Conservation (phyloP, 1,284 basidiomycete genomes). For the Pisolithus thermaeus region DNA sequence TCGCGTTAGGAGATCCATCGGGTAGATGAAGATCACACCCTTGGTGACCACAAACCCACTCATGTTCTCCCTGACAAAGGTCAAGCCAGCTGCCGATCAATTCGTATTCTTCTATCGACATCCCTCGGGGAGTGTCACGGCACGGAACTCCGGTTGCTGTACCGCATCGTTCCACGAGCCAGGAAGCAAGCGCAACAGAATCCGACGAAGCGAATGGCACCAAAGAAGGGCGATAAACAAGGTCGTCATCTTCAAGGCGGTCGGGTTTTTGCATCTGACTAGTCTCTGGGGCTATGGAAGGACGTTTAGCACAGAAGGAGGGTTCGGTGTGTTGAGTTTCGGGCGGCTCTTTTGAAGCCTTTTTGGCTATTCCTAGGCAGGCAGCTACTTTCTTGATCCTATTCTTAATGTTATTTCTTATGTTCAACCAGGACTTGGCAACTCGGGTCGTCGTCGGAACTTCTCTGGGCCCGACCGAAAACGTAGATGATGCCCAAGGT, state of each 20-base stretch:
- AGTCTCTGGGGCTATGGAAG: not conserved
- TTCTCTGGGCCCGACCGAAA: constrained; percentile 14
- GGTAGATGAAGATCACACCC: constrained; percentile 26
- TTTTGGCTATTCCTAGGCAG: constrained; percentile 14
- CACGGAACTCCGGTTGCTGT: constrained; percentile 16
- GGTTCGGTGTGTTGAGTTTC: constrained; percentile 9
- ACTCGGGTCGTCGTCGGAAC: constrained; percentile 19
- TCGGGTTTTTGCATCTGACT: not conserved
- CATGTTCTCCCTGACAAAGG: constrained; percentile 13
- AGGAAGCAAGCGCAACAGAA: constrained; percentile 31
- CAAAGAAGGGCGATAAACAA: constrained; percentile 14
- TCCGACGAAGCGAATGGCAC: constrained; percentile 29
- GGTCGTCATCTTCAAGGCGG: not conserved
- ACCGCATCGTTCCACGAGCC: constrained; percentile 33
- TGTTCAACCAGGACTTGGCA: constrained; percentile 27
- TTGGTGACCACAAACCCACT: constrained; percentile 24
- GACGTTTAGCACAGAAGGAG: constrained; percentile 7
- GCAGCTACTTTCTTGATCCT: constrained; percentile 18
- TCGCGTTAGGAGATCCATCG: constrained; percentile 17
- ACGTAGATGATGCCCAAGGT: constrained; percentile 25
- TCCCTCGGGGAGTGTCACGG: constrained; percentile 18
- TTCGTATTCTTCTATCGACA: constrained; percentile 44
- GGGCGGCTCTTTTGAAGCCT: constrained; percentile 6
- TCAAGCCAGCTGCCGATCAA: constrained; percentile 43
- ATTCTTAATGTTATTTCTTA: constrained; percentile 21